Base-by-base conservation (phyloP, 441 rosid species). In the Croton setiger region DNA sequence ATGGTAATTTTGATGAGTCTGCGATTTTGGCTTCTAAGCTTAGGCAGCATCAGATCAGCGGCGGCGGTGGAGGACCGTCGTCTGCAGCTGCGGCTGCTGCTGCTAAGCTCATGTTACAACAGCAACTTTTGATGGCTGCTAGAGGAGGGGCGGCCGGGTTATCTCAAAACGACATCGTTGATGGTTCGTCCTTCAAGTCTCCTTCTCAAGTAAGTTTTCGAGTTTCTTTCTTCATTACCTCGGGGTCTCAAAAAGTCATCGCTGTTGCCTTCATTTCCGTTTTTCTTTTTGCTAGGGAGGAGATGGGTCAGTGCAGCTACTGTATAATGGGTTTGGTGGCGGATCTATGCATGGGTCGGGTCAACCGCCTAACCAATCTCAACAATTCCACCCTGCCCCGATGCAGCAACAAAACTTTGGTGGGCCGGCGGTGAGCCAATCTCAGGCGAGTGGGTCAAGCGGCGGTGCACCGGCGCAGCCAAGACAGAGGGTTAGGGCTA, bases 401-500 rank as follows among this genome's bases (percentile, higher is more conserved):
- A 87, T 77, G 70, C 79, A 65, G 52, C 56, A 76, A 18, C 84
- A 75, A 60, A 81, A 66, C 60, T 69, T 76, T 60, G 82, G 80
- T 10, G 76, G 72, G 7, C 74, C 76, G 0, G 60, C 63, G 23
- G 66, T 69, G 78, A 82, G 67, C 77, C 90, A 83, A 71, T 66
- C 78, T 31, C 91, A 82, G 56, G 79, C 67, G 8, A 81, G 88
- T 36, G 98, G 87, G 3, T 78, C 89, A 12, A 75, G 75, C 44
- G 83, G 78, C 12, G 83, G 77, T 17, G 69, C 77, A 21, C 81
- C 84, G 1, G 81, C 80, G 12, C 95, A 88, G 79, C 89, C 84
- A 0, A 88, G 77, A 81, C 96, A 86, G 63, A 85, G 88, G 75
- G 87, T 90, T 55, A 80, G 98, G 79, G 98, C 98, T 66, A 75